Percentiles rank a stretch among this genome's conserved stretches.
These are phyloP conservation scores for Ajuga chamaepitys DNA, from an alignment of 257 asterid species.

Conservation along the genomic window DNA sequence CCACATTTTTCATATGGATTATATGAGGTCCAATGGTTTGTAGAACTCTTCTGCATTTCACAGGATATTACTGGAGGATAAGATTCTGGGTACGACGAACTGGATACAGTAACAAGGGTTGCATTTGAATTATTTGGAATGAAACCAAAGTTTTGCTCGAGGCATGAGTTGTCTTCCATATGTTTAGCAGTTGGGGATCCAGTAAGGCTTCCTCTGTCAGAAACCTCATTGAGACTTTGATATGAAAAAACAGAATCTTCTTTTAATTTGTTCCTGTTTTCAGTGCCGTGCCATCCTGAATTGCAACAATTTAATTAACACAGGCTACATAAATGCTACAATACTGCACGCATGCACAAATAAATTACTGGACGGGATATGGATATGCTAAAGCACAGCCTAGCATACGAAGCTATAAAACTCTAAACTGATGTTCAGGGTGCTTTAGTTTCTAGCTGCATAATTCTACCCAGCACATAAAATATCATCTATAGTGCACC, in stretches of 20 bases:
- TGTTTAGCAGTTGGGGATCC: constrained; percentile 22
- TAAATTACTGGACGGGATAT: not conserved
- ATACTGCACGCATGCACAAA: not conserved
- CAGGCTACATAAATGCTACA: not conserved
- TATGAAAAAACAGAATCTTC: constrained; percentile 28
- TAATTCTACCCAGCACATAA: not conserved
- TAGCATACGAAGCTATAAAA: not conserved
- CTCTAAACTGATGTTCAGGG: not conserved
- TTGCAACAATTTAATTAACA: constrained; percentile 15
- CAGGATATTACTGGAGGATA: constrained; percentile 19
- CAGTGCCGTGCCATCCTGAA: constrained; percentile 34
- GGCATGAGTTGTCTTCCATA: constrained; percentile 31
- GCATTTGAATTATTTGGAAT: constrained; percentile 32
- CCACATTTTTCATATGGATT: constrained; percentile 28
- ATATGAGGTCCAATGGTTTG: constrained; percentile 22
- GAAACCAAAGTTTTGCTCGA: constrained; percentile 31
- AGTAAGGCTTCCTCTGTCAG: constrained; percentile 26
- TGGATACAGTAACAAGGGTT: constrained; percentile 15
- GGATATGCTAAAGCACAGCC: not conserved
- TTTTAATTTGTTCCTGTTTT: constrained; percentile 22
- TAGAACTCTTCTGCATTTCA: constrained; percentile 22
- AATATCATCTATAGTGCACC: not conserved
- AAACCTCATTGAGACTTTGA: constrained; percentile 29
- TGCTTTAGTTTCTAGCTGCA: not conserved
- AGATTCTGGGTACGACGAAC: constrained; percentile 29